Conservation (phyloP, 2,329 filamentous ascomycete species). For the Cladophialophora carrionii region DNA sequence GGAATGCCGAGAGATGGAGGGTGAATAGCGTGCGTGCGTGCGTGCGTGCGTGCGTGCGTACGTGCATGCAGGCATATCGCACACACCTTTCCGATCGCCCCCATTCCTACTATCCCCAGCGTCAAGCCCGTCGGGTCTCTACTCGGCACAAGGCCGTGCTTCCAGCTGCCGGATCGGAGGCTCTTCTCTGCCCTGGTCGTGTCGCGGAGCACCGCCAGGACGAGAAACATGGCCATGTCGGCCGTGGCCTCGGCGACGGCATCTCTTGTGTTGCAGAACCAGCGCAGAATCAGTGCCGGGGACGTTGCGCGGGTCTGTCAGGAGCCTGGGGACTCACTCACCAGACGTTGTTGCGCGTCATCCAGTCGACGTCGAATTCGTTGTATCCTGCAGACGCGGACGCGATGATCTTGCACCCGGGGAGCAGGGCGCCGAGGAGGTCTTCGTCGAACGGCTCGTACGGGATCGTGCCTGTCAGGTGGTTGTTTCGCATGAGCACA, state of each 20-base stretch:
- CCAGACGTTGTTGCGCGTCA: slow-evolving; percentile 54
- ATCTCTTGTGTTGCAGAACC: slow-evolving; percentile 59
- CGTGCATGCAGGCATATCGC: not conserved
- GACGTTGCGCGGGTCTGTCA: not conserved
- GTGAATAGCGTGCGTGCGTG: no score
- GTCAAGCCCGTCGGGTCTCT: slow-evolving; percentile 52
- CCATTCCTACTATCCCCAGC: slow-evolving; percentile 56
- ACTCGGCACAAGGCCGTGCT: slow-evolving; percentile 43
- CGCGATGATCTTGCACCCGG: slow-evolving; percentile 52
- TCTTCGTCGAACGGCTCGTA: slow-evolving; percentile 57
- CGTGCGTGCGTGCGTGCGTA: no score
- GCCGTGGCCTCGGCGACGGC: slow-evolving; percentile 59
- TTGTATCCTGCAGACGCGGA: slow-evolving; percentile 53
- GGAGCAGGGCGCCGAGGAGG: slow-evolving; percentile 48
- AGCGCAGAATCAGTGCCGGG: not conserved
- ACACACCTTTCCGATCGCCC: slow-evolving; percentile 49
- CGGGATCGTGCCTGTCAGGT: slow-evolving; percentile 39
- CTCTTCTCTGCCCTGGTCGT: slow-evolving; percentile 48
- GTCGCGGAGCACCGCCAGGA: slow-evolving; percentile 54
- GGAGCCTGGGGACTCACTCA: not conserved
- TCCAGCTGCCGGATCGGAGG: slow-evolving; percentile 48
- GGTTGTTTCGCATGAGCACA: not conserved
- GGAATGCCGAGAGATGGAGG: not conserved
- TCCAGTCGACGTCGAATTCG: slow-evolving; percentile 73
- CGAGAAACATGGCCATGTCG: slow-evolving; percentile 56